Evolutionary conservation across 805 yeast species (phyloP).

Genomic region (Ogataea haglerorum): DNA sequence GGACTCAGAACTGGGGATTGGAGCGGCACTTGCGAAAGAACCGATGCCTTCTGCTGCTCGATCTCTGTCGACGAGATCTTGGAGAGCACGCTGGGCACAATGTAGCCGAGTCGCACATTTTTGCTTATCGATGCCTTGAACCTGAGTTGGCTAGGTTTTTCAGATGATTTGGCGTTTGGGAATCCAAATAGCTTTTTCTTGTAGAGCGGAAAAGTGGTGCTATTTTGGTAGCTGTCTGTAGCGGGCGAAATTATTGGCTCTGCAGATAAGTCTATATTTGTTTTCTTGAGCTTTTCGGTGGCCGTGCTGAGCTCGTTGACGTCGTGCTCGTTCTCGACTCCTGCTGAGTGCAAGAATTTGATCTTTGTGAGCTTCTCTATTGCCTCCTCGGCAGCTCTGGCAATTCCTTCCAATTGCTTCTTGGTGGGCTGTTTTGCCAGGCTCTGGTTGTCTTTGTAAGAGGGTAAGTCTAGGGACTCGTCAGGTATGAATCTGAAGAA

Average conservation of each 20-base stretch:
- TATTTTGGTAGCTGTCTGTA: neutral
- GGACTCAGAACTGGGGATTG: conserved; percentile 14
- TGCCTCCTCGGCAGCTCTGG: conserved; percentile 15
- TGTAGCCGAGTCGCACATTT: conserved; percentile 14
- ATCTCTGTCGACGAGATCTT: conserved; percentile 12
- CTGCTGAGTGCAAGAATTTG: conserved; percentile 16
- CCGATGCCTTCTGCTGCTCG: conserved; percentile 4
- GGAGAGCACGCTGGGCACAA: conserved; percentile 19
- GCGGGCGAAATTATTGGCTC: conserved; percentile 1
- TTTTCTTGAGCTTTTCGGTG: conserved; percentile 14
- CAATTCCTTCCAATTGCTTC: conserved; percentile 16
- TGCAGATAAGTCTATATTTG: neutral
- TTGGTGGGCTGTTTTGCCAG: conserved; percentile 5
- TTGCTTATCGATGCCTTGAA: conserved; percentile 6
- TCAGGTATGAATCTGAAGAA: conserved; percentile 22
- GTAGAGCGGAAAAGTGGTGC: conserved; percentile 9
- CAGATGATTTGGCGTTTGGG: conserved; percentile 12
- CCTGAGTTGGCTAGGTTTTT: conserved; percentile 12
- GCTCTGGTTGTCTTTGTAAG: conserved; percentile 8
- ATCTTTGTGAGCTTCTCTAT: conserved; percentile 15
- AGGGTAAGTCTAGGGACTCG: conserved; percentile 18
- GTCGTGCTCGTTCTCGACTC: conserved; percentile 19
- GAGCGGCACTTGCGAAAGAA: conserved; percentile 10
- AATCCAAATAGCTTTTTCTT: conserved; percentile 20
- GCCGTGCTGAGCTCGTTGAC: conserved; percentile 18